A percentile compares a stretch with the other conserved stretches of the same genome.
Conservation (phyloP, 805 yeast genomes). For the Candida stauntonica region DNA sequence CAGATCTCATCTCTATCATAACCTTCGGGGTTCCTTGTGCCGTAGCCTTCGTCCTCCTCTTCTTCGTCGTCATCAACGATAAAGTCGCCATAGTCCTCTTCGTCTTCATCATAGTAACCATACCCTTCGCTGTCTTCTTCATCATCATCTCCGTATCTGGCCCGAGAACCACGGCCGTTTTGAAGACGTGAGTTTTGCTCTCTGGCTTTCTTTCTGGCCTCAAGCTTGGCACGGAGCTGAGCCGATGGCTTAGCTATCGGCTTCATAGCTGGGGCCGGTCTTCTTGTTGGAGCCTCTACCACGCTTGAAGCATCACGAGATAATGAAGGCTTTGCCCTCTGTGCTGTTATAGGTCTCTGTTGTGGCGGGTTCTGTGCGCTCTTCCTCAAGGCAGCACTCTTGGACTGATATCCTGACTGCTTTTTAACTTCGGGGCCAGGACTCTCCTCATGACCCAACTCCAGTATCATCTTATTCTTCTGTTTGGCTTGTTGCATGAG, state of each 20-base stretch:
- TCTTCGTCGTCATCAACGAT: slow-evolving; percentile 48
- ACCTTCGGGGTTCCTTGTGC: slow-evolving; percentile 32
- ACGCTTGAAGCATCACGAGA: neutral
- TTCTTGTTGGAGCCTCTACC: neutral
- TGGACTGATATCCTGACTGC: slow-evolving; percentile 16
- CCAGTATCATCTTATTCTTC: slow-evolving; percentile 22
- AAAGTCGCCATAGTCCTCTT: slow-evolving; percentile 41
- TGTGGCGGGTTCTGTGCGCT: slow-evolving; percentile 4
- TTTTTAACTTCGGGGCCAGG: neutral
- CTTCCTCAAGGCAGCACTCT: slow-evolving; percentile 8
- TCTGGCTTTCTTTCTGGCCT: slow-evolving; percentile 28
- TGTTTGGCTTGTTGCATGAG: slow-evolving; percentile 54
- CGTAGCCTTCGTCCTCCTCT: slow-evolving; percentile 8
- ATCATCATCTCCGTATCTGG: slow-evolving; percentile 36
- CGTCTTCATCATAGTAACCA: slow-evolving; percentile 39
- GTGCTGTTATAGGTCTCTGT: neutral
- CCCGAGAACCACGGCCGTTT: slow-evolving; percentile 2
- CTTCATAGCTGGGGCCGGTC: slow-evolving; percentile 14
- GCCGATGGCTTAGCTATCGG: slow-evolving; percentile 54
- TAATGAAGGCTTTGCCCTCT: neutral
- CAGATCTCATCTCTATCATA: slow-evolving; percentile 86
- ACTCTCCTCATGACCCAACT: neutral
- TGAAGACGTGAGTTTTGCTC: too few species aligned
- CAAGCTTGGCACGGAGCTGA: slow-evolving; percentile 44
- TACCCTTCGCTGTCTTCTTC: slow-evolving; percentile 37